These are phyloP conservation scores for Botryotinia convoluta DNA, from an alignment of 2,329 filamentous ascomycete species.

Conservation along the genomic window DNA sequence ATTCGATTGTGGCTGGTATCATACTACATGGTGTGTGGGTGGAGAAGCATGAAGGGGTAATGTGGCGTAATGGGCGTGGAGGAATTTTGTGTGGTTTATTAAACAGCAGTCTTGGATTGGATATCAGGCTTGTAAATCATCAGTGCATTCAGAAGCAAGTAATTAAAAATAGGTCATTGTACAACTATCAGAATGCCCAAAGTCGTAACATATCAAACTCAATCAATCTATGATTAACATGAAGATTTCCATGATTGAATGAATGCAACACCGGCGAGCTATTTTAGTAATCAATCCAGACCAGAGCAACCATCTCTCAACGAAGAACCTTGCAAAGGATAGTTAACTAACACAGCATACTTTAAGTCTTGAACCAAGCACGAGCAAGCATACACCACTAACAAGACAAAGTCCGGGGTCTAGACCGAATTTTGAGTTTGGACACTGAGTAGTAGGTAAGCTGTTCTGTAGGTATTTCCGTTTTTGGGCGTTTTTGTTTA, in stretches of 20 bases:
- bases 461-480: neutral
- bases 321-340: neutral
- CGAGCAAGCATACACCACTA: neutral
- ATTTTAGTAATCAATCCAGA: neutral
- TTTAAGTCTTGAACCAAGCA: neutral
- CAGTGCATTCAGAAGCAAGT: neutral
- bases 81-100: no score
- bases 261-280: neutral
- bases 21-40: neutral
- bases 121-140: neutral
- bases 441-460: neutral
- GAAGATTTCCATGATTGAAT: neutral
- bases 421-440: neutral
- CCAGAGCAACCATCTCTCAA: neutral
- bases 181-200: neutral
- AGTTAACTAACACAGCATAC: neutral
- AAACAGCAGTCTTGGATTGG: constrained; percentile 3
- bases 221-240: neutral
- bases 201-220: neutral
- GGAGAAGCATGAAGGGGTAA: neutral
- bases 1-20: constrained; percentile 11
- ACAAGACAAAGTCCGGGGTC: neutral
- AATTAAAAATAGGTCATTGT: neutral
- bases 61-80: neutral
- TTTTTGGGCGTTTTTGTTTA: neutral